These are phyloP conservation scores for Corinectria fuckeliana DNA, from an alignment of 2,329 filamentous ascomycete species.

Conservation along the genomic window DNA sequence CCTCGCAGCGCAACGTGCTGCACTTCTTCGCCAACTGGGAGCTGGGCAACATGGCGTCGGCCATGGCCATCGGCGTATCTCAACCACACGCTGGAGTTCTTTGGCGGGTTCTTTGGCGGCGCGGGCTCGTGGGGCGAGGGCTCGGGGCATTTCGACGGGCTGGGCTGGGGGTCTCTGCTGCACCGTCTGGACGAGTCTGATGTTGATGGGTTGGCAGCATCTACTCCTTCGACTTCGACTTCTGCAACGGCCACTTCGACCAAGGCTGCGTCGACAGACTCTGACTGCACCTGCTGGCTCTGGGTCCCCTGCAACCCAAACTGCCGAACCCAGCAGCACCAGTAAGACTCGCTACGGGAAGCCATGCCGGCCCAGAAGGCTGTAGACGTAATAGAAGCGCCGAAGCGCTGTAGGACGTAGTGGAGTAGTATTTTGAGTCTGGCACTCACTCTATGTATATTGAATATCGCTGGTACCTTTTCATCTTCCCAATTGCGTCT, in stretches of 20 bases:
- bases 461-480: background rate
- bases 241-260: background rate
- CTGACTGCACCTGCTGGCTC: background rate
- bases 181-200: conserved; percentile 15
- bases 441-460: background rate
- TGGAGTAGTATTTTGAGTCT: background rate
- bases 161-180: conserved; percentile 22
- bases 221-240: background rate
- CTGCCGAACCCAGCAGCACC: background rate
- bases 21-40: conserved; percentile 25
- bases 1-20: conserved; percentile 15
- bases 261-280: background rate
- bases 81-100: conserved; percentile 13
- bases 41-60: conserved; percentile 22
- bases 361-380: background rate
- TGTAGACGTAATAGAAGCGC: background rate
- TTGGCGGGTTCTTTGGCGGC: conserved; percentile 16
- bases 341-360: background rate
- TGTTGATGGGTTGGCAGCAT: background rate
- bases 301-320: background rate
- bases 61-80: conserved; percentile 21
- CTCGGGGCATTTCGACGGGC: conserved; percentile 7
- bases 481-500: background rate
- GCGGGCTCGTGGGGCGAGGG: conserved; percentile 14
- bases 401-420: background rate